These are phyloP conservation scores for Ambrosiella beaveri DNA, from an alignment of 2,329 filamentous ascomycete species.

Conservation along the genomic window DNA sequence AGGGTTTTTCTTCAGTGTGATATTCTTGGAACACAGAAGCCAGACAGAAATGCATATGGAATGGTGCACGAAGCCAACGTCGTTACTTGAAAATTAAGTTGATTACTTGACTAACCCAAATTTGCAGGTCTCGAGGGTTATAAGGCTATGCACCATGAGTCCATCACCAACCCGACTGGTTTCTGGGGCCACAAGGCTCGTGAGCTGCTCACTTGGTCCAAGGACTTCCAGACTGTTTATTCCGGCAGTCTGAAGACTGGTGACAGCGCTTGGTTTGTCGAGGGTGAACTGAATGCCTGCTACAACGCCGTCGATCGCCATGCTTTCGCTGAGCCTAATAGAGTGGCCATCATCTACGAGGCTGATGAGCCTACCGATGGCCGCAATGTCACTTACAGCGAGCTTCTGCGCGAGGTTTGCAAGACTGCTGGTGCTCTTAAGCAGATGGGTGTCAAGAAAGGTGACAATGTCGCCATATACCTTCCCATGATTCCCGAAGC, in stretches of 20 bases:
- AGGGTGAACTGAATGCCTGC: conserved; percentile 83
- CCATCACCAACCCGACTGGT: conserved; percentile 70
- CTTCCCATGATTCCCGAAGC: conserved; percentile 98
- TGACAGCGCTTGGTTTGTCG: conserved; percentile 86
- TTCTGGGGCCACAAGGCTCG: conserved; percentile 83
- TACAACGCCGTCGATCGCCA: conserved; percentile 97
- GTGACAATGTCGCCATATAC: conserved; percentile 93
- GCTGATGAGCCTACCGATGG: conserved; percentile 80
- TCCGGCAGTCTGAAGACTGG: conserved; percentile 60
- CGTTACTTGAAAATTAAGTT: neutral
- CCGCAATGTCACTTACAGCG: conserved; percentile 77
- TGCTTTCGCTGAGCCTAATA: conserved; percentile 84
- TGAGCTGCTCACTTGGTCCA: conserved; percentile 77
- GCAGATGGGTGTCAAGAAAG: conserved; percentile 91
- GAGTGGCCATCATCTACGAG: conserved; percentile 95
- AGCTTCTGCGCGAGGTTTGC: conserved; percentile 84
- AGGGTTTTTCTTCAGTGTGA: no score
- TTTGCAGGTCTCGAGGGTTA: conserved; percentile 45
- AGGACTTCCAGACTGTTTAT: conserved; percentile 80
- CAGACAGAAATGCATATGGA: no score
- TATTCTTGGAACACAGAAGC: no score
- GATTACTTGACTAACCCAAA: neutral
- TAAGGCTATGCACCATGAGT: conserved; percentile 57
- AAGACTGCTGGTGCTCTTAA: conserved; percentile 75
- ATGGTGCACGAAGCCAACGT: no score